phyloP scores from a whole-genome alignment of 495 filamentous ascomycete genomes.

The Daldinia caldariorum region DNA sequence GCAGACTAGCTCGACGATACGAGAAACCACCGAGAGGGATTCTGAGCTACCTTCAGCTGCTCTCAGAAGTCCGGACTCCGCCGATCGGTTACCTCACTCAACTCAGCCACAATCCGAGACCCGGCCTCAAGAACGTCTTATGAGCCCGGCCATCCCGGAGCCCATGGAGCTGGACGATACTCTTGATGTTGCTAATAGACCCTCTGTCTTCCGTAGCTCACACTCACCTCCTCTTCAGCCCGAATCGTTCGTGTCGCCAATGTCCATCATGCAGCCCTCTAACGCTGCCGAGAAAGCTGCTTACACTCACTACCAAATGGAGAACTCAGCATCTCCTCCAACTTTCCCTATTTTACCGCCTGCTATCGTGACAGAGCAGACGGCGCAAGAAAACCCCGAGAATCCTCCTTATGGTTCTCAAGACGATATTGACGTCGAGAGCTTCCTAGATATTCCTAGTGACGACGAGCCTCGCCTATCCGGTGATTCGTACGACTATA shows the following conservation, averaged over 20 bases:
- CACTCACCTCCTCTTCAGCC: slow-evolving; percentile 46
- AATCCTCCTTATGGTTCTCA: slow-evolving; percentile 17
- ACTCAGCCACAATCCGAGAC: slow-evolving; percentile 47
- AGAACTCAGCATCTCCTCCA: slow-evolving; percentile 51
- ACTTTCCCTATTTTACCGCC: slow-evolving; percentile 33
- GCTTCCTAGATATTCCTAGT: slow-evolving; percentile 47
- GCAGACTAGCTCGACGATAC: slow-evolving; percentile 42
- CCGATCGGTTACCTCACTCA: slow-evolving; percentile 46
- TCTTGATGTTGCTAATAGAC: slow-evolving; percentile 30
- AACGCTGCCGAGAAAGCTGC: slow-evolving; percentile 54
- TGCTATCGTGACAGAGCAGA: slow-evolving; percentile 42
- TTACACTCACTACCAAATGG: slow-evolving; percentile 54
- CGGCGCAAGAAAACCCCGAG: slow-evolving; percentile 25
- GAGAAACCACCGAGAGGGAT: slow-evolving; percentile 46
- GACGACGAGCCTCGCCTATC: slow-evolving; percentile 46
- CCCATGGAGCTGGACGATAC: slow-evolving; percentile 45
- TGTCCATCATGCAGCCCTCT: slow-evolving; percentile 59
- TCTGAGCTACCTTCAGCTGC: slow-evolving; percentile 46
- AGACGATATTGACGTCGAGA: slow-evolving; percentile 46
- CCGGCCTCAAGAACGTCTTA: slow-evolving; percentile 46
- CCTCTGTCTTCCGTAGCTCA: slow-evolving; percentile 38
- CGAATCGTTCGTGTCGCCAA: slow-evolving; percentile 50
- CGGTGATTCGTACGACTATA: slow-evolving; percentile 50
- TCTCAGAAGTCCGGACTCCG: slow-evolving; percentile 40
- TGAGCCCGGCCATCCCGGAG: slow-evolving; percentile 49